phyloP scores from a whole-genome alignment of 2,329 filamentous ascomycete genomes.

The Xenosphaeropsis pyriputrescens region DNA sequence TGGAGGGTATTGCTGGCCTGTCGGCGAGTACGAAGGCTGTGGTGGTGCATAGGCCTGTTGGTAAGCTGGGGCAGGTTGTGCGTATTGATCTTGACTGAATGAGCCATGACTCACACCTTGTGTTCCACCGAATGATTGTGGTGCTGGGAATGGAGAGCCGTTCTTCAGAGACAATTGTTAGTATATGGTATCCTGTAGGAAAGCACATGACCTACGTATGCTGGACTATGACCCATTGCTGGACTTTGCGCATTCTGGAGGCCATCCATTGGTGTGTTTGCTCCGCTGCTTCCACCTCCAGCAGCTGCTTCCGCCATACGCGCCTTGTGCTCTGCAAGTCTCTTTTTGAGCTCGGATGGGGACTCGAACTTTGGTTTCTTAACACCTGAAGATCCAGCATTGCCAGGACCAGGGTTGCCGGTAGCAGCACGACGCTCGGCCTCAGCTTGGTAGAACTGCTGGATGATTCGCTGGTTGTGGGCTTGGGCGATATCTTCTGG shows the following conservation, averaged over 20 bases:
- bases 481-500: slow-evolving; percentile 71
- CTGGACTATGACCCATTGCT: slow-evolving; percentile 32
- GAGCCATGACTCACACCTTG: slow-evolving; percentile 19
- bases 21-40: slow-evolving; percentile 19
- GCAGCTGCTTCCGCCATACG: slow-evolving; percentile 46
- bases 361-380: slow-evolving; percentile 64
- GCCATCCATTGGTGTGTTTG: slow-evolving; percentile 31
- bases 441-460: slow-evolving; percentile 74
- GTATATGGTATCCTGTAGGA: neutral
- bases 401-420: slow-evolving; percentile 65
- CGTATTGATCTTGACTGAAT: slow-evolving; percentile 18
- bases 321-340: slow-evolving; percentile 63
- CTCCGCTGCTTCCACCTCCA: slow-evolving; percentile 38
- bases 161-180: slow-evolving; percentile 12
- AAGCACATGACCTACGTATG: slow-evolving; percentile 37
- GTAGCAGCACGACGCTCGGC: slow-evolving; percentile 69
- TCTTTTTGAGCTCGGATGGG: slow-evolving; percentile 63
- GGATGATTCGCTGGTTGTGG: slow-evolving; percentile 75
- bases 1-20: slow-evolving; percentile 15
- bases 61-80: slow-evolving; percentile 23
- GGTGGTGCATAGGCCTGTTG: slow-evolving; percentile 21
- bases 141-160: slow-evolving; percentile 15
- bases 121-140: slow-evolving; percentile 11
- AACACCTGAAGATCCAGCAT: slow-evolving; percentile 36
- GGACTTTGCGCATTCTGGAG: slow-evolving; percentile 29